Base-by-base conservation (phyloP, 2,329 filamentous ascomycete species). In the Gyromitra esculenta region DNA sequence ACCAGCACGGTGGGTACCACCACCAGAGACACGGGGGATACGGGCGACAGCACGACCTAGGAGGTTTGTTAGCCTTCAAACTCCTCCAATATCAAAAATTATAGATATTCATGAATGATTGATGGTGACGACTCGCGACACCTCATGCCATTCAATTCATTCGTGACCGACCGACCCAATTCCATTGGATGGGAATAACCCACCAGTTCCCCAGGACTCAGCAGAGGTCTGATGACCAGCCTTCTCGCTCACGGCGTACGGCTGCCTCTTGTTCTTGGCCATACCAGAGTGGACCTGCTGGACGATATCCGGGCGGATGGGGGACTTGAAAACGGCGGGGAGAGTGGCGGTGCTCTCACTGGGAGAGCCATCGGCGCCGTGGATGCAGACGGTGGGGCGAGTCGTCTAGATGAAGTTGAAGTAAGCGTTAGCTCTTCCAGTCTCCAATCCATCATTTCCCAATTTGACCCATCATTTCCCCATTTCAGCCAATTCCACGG, bases 21-120 rank as follows among this genome's bases (percentile, higher is more conserved):
- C 95, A 91, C 96, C 96, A 85, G 96, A 98, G 86, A 99, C 96
- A 97, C 96, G 96, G 84, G 96, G 96, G 84, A 99, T 99, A 98
- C 96, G 96, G 86, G 96, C 96, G 85, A 99, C 96, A 87, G 96
- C 96, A 88, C 96, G 96, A 89, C 94, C 94, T 97, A 82, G 13
- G 7, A n/a, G 31, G 7, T 79, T 70, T 56, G 59, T 77, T 75
- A 77, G 54, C 35, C 21, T 75, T 77, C 69, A 75, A 74, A 69
- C 79, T 67, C 73, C 64, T 37, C 39, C 13, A 59, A 45, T 43
- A 48, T 35, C 41, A 48, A 59, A 31, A 54, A 45, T 15, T 41
- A 54, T 5, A 6, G n/a, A 13, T 18, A 45, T 31, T 50, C 35
- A 18, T 9, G 18, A 37, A 18, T 5, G 48, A 59, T 52, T 5